Evolutionary conservation across 2,329 filamentous ascomycete genomes (phyloP).

Genomic region (Epichloe glyceriae): DNA sequence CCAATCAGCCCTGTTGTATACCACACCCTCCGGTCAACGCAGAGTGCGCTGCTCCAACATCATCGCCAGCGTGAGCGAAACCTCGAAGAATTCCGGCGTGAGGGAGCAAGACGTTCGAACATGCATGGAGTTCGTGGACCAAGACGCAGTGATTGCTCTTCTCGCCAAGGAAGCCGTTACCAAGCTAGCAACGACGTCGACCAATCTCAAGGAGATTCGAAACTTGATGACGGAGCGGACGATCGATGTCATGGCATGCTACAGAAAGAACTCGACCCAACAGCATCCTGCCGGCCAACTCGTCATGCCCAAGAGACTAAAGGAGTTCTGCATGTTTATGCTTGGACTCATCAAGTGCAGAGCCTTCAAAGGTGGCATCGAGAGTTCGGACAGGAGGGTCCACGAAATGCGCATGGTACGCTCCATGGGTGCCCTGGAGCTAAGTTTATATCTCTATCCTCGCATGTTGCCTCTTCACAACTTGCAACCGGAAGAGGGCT

Average conservation of each 20-base stretch:
- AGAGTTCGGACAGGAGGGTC: conserved; percentile 79
- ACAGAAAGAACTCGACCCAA: conserved; percentile 79
- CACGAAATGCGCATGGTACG: conserved; percentile 87
- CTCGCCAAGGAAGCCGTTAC: conserved; percentile 88
- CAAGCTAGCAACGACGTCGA: conserved; percentile 60
- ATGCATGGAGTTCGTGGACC: conserved; percentile 84
- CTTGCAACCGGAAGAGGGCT: conserved; percentile 75
- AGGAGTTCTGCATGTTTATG: conserved; percentile 95
- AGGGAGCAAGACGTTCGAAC: conserved; percentile 53
- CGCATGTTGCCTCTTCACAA: conserved; percentile 88
- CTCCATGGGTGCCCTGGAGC: conserved; percentile 72
- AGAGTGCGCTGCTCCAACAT: conserved; percentile 87
- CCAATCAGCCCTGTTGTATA: conserved; percentile 89
- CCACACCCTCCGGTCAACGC: conserved; percentile 76
- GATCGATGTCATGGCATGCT: conserved; percentile 81
- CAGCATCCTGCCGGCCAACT: conserved; percentile 85
- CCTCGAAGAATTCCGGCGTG: conserved; percentile 25
- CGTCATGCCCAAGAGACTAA: conserved; percentile 87
- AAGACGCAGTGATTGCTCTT: conserved; percentile 80
- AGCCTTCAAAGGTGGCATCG: conserved; percentile 84
- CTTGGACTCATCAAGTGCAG: conserved; percentile 80
- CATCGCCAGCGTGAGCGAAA: conserved; percentile 80
- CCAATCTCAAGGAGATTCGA: conserved; percentile 71
- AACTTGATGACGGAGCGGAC: conserved; percentile 77
- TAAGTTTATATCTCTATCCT: conserved; percentile 88